phyloP scores from a whole-genome alignment of 106 monocot species.

The Dendrobium huoshanense region DNA sequence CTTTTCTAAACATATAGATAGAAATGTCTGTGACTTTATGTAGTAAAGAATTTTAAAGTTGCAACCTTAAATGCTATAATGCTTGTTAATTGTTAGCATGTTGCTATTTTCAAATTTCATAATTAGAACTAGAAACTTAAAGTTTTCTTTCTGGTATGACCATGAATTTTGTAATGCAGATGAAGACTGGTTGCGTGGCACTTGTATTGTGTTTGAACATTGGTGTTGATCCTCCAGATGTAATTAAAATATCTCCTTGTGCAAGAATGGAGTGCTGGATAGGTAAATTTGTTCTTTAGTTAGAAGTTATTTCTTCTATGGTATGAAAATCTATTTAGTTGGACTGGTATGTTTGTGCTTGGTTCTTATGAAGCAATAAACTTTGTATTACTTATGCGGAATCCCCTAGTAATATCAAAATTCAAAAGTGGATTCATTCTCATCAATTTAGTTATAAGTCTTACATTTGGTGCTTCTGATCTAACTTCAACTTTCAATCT shows the following conservation, averaged over 20 bases:
- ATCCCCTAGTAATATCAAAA: too few species aligned
- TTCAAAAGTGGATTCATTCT: too few species aligned
- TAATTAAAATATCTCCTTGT: slow-evolving; percentile 99
- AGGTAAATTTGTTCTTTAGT: slow-evolving; percentile 43
- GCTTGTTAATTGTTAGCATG: neutral
- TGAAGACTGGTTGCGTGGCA: slow-evolving; percentile 97
- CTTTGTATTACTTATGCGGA: neutral
- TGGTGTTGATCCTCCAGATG: slow-evolving; percentile 91
- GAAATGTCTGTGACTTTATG: neutral
- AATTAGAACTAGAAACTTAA: neutral
- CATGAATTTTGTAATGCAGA: slow-evolving; percentile 47
- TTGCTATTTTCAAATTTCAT: neutral
- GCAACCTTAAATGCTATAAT: neutral
- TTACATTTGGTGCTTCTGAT: too few species aligned
- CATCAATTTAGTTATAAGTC: too few species aligned
- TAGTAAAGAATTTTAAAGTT: neutral
- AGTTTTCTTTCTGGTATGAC: slow-evolving; percentile 13
- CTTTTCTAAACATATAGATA: neutral
- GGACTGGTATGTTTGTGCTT: neutral
- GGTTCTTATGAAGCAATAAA: neutral
- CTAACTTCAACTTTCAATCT: too few species aligned
- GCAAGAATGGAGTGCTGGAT: slow-evolving; percentile 99
- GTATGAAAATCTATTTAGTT: neutral
- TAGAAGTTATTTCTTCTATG: neutral
- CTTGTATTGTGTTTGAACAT: slow-evolving; percentile 95